These are phyloP conservation scores for Neurospora sp. DNA, from an alignment of 495 filamentous ascomycete genomes.

Conservation along the genomic window DNA sequence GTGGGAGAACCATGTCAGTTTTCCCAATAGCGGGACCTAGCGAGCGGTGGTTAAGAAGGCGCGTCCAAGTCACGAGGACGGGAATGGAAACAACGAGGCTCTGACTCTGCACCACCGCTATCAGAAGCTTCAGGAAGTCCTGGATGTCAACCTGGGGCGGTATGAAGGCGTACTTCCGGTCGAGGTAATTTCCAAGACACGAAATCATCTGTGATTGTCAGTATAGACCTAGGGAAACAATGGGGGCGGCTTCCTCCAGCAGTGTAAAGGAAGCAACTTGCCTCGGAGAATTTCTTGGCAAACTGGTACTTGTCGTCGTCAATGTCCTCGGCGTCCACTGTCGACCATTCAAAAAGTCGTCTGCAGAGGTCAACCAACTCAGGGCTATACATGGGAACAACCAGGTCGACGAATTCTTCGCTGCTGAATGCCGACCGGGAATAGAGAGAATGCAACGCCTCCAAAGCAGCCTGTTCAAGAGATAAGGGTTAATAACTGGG, in stretches of 20 bases:
- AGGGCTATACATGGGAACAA: conserved; percentile 65
- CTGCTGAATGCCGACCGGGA: conserved; percentile 61
- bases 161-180: conserved; percentile 56
- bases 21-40: conserved; percentile 56
- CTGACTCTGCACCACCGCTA: conserved; percentile 67
- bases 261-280: conserved; percentile 22
- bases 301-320: conserved; percentile 88
- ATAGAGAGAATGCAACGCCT: conserved; percentile 75
- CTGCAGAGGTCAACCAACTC: conserved; percentile 63
- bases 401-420: conserved; percentile 68
- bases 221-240: conserved; percentile 2
- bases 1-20: conserved; percentile 56
- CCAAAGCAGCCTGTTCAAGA: conserved; percentile 57
- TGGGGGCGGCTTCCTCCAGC: background rate
- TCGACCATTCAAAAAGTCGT: conserved; percentile 72
- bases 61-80: conserved; percentile 80
- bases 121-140: conserved; percentile 70
- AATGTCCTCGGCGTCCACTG: conserved; percentile 65
- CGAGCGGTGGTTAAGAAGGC: conserved; percentile 56
- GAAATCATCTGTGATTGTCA: conserved; percentile 58
- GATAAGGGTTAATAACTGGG: conserved; percentile 3
- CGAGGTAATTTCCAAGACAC: conserved; percentile 71
- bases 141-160: conserved; percentile 49
- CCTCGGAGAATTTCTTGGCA: conserved; percentile 89
- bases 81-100: conserved; percentile 91